phyloP scores from a whole-genome alignment of 2,329 filamentous ascomycete species.

The Exophiala oligosperma region DNA sequence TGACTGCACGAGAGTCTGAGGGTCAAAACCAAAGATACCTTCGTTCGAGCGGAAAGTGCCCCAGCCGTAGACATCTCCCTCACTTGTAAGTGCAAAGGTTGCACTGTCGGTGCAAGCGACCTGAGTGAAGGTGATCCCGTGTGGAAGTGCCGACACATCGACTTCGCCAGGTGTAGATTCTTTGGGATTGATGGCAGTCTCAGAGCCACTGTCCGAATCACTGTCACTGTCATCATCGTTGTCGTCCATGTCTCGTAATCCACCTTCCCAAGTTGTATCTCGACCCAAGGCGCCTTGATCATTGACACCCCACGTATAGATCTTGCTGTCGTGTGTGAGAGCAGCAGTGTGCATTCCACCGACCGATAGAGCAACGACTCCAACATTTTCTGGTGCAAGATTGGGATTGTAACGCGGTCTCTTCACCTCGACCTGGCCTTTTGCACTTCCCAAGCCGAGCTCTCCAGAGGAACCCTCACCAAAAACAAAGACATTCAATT shows the following conservation, averaged over 20 bases:
- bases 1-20: conserved; percentile 41
- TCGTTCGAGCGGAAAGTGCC: conserved; percentile 73
- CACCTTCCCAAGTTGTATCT: conserved; percentile 59
- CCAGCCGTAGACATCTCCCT: conserved; percentile 79
- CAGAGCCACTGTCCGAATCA: conserved; percentile 45
- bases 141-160: conserved; percentile 53
- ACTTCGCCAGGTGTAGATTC: conserved; percentile 68
- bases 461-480: conserved; percentile 75
- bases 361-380: conserved; percentile 59
- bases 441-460: conserved; percentile 71
- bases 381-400: conserved; percentile 54
- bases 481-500: conserved; percentile 74
- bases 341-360: conserved; percentile 75
- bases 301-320: conserved; percentile 87
- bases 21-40: conserved; percentile 57
- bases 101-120: conserved; percentile 73
- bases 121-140: conserved; percentile 64
- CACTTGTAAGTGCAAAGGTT: conserved; percentile 72
- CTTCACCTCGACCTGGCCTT: conserved; percentile 64
- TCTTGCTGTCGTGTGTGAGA: conserved; percentile 74
- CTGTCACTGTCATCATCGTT: conserved; percentile 40
- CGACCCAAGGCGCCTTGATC: conserved; percentile 77
- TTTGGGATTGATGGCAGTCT: conserved; percentile 67
- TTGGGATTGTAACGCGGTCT: conserved; percentile 67
- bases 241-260: conserved; percentile 31